phyloP scores from a whole-genome alignment of 2,329 filamentous ascomycete genomes.

The Paraphoma sp. region DNA sequence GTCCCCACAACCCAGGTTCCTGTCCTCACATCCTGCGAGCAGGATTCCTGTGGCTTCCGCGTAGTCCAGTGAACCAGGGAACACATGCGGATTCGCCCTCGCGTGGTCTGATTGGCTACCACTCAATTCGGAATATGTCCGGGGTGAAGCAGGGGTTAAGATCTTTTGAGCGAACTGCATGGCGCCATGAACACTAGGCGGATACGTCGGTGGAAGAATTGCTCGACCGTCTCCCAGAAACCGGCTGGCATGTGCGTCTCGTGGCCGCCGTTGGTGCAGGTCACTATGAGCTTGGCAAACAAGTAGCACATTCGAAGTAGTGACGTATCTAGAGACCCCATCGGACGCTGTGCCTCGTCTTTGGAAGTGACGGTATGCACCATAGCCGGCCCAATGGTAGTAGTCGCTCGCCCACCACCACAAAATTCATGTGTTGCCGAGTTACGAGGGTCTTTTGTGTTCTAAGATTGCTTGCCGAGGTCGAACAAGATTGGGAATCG shows the following conservation, averaged over 20 bases:
- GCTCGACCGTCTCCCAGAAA: background rate
- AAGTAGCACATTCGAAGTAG: background rate
- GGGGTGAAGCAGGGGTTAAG: background rate
- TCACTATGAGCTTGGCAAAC: background rate
- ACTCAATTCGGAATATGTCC: background rate
- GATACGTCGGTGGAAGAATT: background rate
- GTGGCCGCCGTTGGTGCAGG: background rate
- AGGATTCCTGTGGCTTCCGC: background rate
- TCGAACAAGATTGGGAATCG: no score
- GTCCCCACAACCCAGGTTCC: no score
- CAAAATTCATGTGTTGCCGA: background rate
- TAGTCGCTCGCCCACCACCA: background rate
- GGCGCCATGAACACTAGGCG: background rate
- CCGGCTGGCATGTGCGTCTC: background rate
- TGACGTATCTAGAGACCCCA: background rate
- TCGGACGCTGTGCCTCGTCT: background rate
- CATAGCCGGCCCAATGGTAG: background rate
- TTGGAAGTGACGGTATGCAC: background rate
- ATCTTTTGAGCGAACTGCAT: background rate
- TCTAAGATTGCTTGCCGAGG: background rate
- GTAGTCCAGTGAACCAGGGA: background rate
- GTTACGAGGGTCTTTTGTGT: background rate
- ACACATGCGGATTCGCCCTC: background rate
- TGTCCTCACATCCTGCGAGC: no score
- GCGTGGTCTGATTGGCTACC: background rate